phyloP scores from a whole-genome alignment of 2,329 filamentous ascomycete genomes.

The Neonectria ditissima region DNA sequence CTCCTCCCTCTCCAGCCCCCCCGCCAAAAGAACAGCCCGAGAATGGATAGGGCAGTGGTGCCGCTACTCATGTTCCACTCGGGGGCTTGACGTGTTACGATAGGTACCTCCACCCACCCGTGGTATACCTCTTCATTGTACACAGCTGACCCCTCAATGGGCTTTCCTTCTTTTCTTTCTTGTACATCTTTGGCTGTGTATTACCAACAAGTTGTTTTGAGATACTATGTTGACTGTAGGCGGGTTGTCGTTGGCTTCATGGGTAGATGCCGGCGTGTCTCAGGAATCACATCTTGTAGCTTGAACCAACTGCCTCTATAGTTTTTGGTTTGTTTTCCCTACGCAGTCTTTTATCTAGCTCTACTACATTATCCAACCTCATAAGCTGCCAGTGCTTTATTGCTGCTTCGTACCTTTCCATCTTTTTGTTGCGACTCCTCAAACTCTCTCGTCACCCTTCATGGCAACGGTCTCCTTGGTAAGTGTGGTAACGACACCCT shows the following conservation, averaged over 20 bases:
- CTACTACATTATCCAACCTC: background rate
- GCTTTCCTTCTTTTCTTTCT: slow-evolving; percentile 13
- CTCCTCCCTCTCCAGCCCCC: slow-evolving; percentile 8
- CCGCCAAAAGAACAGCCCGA: slow-evolving; percentile 27
- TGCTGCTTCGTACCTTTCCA: background rate
- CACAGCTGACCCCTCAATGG: slow-evolving; percentile 5
- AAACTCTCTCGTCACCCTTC: background rate
- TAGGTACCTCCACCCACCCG: slow-evolving; percentile 2
- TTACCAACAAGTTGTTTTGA: slow-evolving; percentile 18
- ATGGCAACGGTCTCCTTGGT: background rate
- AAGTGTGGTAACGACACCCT: too few relatives aligned
- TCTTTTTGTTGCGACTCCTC: background rate
- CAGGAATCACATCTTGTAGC: background rate
- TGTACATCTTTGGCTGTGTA: slow-evolving; percentile 29
- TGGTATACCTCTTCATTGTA: background rate
- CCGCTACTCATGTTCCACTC: background rate
- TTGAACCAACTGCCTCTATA: background rate
- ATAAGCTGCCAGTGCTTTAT: background rate
- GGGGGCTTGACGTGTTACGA: slow-evolving; percentile 6
- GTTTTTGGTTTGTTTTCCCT: background rate
- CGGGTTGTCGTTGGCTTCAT: background rate
- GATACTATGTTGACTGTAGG: slow-evolving; percentile 1
- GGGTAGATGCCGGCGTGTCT: background rate
- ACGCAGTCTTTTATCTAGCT: background rate
- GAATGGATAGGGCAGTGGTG: slow-evolving; percentile 23